A percentile compares a stretch with the other conserved stretches of the same genome.
Conservation (phyloP, 352 stramenopile genomes). For the Phytophthora melonis region DNA sequence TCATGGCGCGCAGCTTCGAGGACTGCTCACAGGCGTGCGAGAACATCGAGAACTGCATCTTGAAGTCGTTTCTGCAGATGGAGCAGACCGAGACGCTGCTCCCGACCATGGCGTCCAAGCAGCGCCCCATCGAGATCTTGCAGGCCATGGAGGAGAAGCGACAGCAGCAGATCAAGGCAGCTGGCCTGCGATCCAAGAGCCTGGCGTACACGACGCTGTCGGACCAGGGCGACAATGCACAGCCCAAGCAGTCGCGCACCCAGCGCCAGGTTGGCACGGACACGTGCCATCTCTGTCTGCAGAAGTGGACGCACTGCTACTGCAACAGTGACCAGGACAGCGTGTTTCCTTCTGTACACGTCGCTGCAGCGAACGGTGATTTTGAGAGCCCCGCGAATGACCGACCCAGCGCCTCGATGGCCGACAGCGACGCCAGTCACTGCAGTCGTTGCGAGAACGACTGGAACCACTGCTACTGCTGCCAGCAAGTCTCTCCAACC, state of each 20-base stretch:
- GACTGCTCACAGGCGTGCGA: conserved; percentile 69
- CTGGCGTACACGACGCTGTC: conserved; percentile 51
- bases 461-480: conserved; percentile 84
- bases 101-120: conserved; percentile 59
- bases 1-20: conserved; percentile 76
- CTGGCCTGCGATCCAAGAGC: conserved; percentile 64
- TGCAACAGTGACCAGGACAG: conserved; percentile 86
- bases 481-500: conserved; percentile 74
- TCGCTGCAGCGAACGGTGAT: conserved; percentile 16
- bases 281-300: conserved; percentile 78
- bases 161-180: conserved; percentile 75
- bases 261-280: conserved; percentile 68
- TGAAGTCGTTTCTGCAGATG: conserved; percentile 84
- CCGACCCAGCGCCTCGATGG: conserved; percentile 51
- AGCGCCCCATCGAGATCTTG: conserved; percentile 67
- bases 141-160: conserved; percentile 78
- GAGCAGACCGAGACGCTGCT: conserved; percentile 65
- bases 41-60: conserved; percentile 78
- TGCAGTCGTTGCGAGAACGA: conserved; percentile 74
- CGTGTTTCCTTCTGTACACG: conserved; percentile 58
- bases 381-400: conserved; percentile 25
- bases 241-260: conserved; percentile 41
- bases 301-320: conserved; percentile 91
- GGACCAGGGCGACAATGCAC: conserved; percentile 47
- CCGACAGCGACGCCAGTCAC: conserved; percentile 69